A percentile compares a stretch with the other conserved stretches of the same genome.
Conservation (phyloP, 257 asterid species). For the Thymus mandschuricus region DNA sequence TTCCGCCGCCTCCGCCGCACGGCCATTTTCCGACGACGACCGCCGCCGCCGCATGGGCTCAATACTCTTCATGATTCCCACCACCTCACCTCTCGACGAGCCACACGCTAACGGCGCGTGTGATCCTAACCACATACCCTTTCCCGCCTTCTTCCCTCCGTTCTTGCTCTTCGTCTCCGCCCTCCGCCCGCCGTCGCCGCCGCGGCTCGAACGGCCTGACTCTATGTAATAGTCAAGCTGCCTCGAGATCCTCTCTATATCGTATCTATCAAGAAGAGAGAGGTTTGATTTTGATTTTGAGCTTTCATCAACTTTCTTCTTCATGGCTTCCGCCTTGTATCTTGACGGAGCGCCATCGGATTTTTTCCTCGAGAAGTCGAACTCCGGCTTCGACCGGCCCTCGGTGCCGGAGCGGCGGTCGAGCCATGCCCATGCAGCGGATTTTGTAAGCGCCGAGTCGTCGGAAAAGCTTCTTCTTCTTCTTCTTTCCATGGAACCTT, state of each 20-base stretch:
- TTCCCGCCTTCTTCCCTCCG: constrained; percentile 26
- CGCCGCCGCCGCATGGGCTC: constrained; percentile 2
- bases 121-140: constrained; percentile 39
- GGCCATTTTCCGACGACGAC: not conserved
- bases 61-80: not conserved
- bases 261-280: constrained; percentile 69
- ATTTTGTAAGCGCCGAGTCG: constrained; percentile 51
- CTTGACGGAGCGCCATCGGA: constrained; percentile 46
- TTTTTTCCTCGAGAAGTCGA: constrained; percentile 32
- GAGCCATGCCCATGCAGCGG: constrained; percentile 71
- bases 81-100: constrained; percentile 37
- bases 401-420: constrained; percentile 52
- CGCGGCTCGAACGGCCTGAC: constrained; percentile 30
- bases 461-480: constrained; percentile 31
- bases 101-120: constrained; percentile 40
- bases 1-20: constrained; percentile 27
- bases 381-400: constrained; percentile 35
- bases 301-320: constrained; percentile 6
- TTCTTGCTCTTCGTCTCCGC: constrained; percentile 33
- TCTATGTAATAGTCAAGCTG: constrained; percentile 54
- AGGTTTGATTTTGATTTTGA: not conserved
- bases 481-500: constrained; percentile 29
- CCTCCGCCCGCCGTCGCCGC: constrained; percentile 5
- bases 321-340: constrained; percentile 58
- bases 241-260: constrained; percentile 58